Evolutionary conservation across 352 stramenopile species (phyloP), one percentile per base, ranked within the genome.

Genomic region (Phytophthora lateralis): DNA sequence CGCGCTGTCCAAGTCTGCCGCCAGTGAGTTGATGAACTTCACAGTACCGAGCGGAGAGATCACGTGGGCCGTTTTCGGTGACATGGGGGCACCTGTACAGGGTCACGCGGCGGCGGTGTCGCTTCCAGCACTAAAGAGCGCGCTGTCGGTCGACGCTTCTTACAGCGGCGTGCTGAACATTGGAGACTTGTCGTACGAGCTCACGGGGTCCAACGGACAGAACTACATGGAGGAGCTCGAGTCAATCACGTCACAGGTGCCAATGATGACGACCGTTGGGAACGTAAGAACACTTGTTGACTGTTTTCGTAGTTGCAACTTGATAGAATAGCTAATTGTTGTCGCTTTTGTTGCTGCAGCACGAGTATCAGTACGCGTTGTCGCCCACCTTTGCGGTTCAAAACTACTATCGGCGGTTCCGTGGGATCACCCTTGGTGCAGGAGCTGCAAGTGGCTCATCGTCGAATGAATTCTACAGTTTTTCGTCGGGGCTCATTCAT

Each of bases 401-500:
- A 26, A 93, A 93, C 66, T 93, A 91, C 67, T 76, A 80, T 12
- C 68, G 71, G 0, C 78, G 84, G 6, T 93, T 93, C 38, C 66
- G 76, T 6, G 82, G 82, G 0, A 69, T 89, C 29, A 71, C 61
- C 1, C 41, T 74, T 14, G 84, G 84, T n/a, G 80, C 77, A 0
- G 84, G 84, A 5, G 67, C 66, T 32, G 65, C 61, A 12, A 90
- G 82, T 35, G 80, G 84, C 14, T 91, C 84, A 38, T 51, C 65
- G 9, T 91, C 80, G 20, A 89, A 85, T 51, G 76, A 90, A 30
- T 93, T 91, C 42, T 93, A 84, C 67, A 90, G 80, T 60, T 93
- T 90, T 21, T 71, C 71, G n/a, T 74, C 78, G 1, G 80, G 81
- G 0, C 60, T 76, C 12, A 62, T 91, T 11, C 84, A 93, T 45